Conservation (phyloP, 202 grass and related monocot genomes). For the Setaria viridis region DNA sequence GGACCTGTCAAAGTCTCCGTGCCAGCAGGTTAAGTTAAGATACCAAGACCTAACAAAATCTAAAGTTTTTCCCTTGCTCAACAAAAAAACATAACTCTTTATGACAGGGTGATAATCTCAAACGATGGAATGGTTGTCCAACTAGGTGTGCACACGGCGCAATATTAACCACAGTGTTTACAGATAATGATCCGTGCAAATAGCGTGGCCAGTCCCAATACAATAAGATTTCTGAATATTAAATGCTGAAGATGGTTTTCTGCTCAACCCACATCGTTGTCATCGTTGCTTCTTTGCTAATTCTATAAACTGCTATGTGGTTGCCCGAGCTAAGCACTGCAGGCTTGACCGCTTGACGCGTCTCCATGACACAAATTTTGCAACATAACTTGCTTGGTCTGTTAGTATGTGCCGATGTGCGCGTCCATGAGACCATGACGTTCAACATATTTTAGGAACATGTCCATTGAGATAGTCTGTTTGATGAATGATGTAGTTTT, state of each 20-base stretch:
- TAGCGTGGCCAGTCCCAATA: no score
- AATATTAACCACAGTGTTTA: no score
- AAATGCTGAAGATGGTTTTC: not conserved
- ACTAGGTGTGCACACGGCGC: no score
- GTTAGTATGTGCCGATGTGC: no score
- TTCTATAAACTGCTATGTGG: not conserved
- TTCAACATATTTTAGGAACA: no score
- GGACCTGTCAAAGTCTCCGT: constrained; percentile 15
- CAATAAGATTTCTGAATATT: not conserved
- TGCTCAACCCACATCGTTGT: not conserved
- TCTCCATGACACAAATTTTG: no score
- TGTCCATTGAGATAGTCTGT: no score
- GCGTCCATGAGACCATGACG: no score
- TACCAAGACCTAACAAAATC: constrained; percentile 20
- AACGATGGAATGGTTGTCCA: not conserved
- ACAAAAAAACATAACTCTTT: not conserved
- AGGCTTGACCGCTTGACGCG: no score
- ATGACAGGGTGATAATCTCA: not conserved
- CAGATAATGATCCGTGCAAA: not conserved
- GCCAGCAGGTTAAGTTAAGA: not conserved
- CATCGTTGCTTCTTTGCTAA: not conserved
- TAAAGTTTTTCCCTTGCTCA: not conserved
- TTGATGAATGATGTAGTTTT: no score
- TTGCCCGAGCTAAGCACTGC: no score
- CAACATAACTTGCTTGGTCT: no score